Base-by-base conservation (phyloP, 345 rosid genomes). In the Camelina hispida region DNA sequence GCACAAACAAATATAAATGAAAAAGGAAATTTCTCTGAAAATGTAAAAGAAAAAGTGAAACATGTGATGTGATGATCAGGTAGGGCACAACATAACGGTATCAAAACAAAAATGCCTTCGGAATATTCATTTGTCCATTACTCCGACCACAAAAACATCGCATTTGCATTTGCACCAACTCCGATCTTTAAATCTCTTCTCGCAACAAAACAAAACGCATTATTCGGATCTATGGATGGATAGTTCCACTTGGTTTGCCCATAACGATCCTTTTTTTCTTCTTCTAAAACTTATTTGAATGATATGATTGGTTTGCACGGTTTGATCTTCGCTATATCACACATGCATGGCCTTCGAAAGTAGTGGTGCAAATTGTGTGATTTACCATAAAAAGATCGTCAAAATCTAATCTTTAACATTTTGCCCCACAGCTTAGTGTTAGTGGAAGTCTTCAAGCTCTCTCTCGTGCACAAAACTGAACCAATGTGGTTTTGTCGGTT, bases 101-200 rank as follows among this genome's bases (percentile, higher is more conserved):
- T 52, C 74, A 61, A 23, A 58, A 53, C 79, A 76, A 76, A 34
- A 68, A 68, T 35, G 74, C 10, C 30, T 61, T 76, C 79, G 74
- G 74, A 61, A 61, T 69, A 76, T 76, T 61, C 79, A 68, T 68
- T 76, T 76, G 79, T 76, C 74, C 74, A 75, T 68, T 28, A 76
- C 42, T 61, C 64, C 64, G 56, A 68, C 22, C 37, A 15, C 17
- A 12, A 53, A 50, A 76, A 76, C 69, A 68, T 68, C 13, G 18
- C 79, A 76, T 62, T 68, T 75, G 18, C 79, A 76, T 62, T 68
- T 75, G 51, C 38, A 10, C 38, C 16, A 61, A 20, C 7, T 20
- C 48, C 16, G 32, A 62, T 68, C 74, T 53, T 51, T 53, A 15
- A 47, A 11, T 53, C 57, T 68, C 64, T 67, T 67, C 46, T 62